These are phyloP conservation scores for Actinomortierella ambigua DNA, from an alignment of 371 early-diverging fungal genomes.

Conservation along the genomic window DNA sequence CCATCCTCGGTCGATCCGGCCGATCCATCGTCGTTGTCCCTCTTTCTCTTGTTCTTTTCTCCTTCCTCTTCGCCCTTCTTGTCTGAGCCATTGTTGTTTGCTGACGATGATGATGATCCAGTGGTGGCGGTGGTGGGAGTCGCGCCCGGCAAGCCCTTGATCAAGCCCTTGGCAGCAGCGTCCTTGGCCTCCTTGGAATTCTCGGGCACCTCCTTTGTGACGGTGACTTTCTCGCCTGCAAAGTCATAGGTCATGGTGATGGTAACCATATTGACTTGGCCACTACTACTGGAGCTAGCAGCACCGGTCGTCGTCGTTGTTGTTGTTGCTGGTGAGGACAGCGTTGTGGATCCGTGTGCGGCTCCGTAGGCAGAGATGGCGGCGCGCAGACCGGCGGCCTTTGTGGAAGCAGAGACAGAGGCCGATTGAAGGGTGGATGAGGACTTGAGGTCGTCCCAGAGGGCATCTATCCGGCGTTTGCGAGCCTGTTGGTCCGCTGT, in stretches of 20 bases:
- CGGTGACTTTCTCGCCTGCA: slow-evolving; percentile 47
- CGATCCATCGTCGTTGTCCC: no score
- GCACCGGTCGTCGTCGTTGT: slow-evolving; percentile 1
- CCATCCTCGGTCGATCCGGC: no score
- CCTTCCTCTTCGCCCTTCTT: background rate
- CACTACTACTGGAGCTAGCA: background rate
- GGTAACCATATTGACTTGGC: slow-evolving; percentile 33
- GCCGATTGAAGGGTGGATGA: slow-evolving; percentile 2
- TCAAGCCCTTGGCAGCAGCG: slow-evolving; percentile 11
- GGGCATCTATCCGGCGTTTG: slow-evolving; percentile 38
- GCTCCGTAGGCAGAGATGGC: slow-evolving; percentile 11
- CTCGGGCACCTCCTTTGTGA: slow-evolving; percentile 47
- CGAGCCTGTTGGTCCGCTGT: no score
- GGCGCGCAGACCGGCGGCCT: slow-evolving; percentile 20
- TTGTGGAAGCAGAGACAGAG: slow-evolving; percentile 8
- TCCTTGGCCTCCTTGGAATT: slow-evolving; percentile 46
- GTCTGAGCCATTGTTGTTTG: background rate
- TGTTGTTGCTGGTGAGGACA: no score
- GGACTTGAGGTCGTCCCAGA: slow-evolving; percentile 54
- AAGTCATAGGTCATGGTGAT: slow-evolving; percentile 49
- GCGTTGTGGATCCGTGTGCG: no score
- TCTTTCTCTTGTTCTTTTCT: no score
- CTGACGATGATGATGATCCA: background rate
- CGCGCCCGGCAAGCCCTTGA: background rate
- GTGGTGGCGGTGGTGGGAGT: background rate